These are phyloP conservation scores for Aspergillus hiratsukae DNA, from an alignment of 2,329 filamentous ascomycete species.

Conservation along the genomic window DNA sequence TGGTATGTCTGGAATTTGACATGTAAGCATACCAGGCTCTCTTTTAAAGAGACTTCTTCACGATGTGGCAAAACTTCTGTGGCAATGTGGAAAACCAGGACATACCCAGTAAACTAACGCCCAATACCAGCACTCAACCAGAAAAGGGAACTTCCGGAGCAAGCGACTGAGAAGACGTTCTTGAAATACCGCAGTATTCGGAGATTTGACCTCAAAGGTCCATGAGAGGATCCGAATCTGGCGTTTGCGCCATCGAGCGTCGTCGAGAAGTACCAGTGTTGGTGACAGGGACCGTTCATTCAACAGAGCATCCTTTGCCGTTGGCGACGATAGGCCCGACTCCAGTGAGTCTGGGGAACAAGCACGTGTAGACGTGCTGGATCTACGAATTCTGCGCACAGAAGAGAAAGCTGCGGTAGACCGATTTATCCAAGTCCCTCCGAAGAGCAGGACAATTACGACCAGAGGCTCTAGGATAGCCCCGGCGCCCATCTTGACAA, in stretches of 20 bases:
- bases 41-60: too few relatives aligned
- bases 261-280: slow-evolving; percentile 38
- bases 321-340: slow-evolving; percentile 37
- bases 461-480: slow-evolving; percentile 59
- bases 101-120: slow-evolving; percentile 71
- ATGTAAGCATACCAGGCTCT: slow-evolving; percentile 4
- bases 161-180: slow-evolving; percentile 60
- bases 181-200: slow-evolving; percentile 59
- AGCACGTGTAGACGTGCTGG: slow-evolving; percentile 15
- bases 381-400: slow-evolving; percentile 15
- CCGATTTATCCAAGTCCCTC: slow-evolving; percentile 60
- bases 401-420: slow-evolving; percentile 31
- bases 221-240: slow-evolving; percentile 45
- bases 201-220: slow-evolving; percentile 50
- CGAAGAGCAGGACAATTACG: slow-evolving; percentile 56
- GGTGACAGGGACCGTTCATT: slow-evolving; percentile 32
- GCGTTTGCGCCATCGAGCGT: slow-evolving; percentile 49
- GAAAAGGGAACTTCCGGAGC: slow-evolving; percentile 64
- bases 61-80: too few relatives aligned
- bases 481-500: slow-evolving; percentile 48
- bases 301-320: slow-evolving; percentile 33
- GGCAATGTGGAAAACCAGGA: not conserved
- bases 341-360: slow-evolving; percentile 37
- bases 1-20: slow-evolving; percentile 59
- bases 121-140: slow-evolving; percentile 75